These are phyloP conservation scores for Populus alba DNA, from an alignment of 345 rosid species.

Conservation along the genomic window DNA sequence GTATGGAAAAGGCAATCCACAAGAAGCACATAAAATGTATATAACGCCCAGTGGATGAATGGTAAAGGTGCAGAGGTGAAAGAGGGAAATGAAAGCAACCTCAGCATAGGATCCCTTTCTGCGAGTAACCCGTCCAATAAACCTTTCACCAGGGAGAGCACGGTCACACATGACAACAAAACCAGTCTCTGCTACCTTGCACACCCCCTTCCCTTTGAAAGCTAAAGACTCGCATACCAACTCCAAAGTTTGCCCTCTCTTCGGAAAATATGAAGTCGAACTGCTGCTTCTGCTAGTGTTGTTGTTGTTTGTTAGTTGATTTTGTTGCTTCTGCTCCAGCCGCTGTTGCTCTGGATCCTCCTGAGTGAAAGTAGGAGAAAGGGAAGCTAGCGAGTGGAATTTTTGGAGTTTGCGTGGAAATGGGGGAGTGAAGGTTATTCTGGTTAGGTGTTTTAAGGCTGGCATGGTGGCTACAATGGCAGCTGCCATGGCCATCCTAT, in stretches of 20 bases:
- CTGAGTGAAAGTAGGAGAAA: conserved; percentile 27
- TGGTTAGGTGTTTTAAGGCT: conserved; percentile 32
- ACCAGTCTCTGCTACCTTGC: conserved; percentile 77
- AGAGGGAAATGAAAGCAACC: conserved; percentile 35
- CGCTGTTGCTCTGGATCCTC: conserved; percentile 14
- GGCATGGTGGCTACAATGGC: conserved; percentile 39
- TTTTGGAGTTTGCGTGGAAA: conserved; percentile 34
- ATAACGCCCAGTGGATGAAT: no score
- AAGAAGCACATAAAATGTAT: no score
- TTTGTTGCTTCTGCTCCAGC: background rate
- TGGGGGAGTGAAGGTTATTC: conserved; percentile 17
- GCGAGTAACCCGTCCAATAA: conserved; percentile 81
- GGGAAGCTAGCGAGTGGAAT: conserved; percentile 31
- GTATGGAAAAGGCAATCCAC: no score
- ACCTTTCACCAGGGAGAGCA: conserved; percentile 89
- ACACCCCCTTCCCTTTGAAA: conserved; percentile 85
- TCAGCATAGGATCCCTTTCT: conserved; percentile 79
- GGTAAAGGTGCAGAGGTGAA: background rate
- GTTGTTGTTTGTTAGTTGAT: conserved; percentile 4
- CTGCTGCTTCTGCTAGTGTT: background rate
- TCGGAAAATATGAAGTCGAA: conserved; percentile 56
- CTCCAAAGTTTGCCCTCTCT: conserved; percentile 74
- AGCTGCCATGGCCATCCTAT: background rate
- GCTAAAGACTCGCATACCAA: conserved; percentile 82
- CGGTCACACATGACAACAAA: conserved; percentile 83